Percentiles rank a stretch among this genome's conserved stretches.
Evolutionary conservation across 2,329 filamentous ascomycete genomes (phyloP).

Genomic region (Metarhizium brunneum): DNA sequence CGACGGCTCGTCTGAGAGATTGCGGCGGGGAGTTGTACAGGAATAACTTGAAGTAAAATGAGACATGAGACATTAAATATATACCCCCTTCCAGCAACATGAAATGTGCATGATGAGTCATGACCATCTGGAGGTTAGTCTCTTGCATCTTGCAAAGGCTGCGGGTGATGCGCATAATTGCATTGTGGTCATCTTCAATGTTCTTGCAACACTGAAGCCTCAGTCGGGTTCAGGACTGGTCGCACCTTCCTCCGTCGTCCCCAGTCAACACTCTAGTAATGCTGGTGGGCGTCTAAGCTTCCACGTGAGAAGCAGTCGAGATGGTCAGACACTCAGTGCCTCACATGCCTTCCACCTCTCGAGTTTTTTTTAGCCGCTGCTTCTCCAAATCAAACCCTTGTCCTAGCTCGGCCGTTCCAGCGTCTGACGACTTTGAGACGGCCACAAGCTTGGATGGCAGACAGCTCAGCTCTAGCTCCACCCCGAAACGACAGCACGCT

Average conservation of each 20-base stretch:
- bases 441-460: background rate
- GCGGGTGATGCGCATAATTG: background rate
- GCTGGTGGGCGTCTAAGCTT: background rate
- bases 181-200: background rate
- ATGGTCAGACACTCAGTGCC: background rate
- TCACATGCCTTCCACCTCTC: background rate
- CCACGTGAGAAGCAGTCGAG: background rate
- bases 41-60: slow-evolving; percentile 31
- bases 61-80: background rate
- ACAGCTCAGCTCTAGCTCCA: background rate
- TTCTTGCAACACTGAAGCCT: background rate
- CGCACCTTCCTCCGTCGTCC: background rate
- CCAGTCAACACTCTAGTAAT: background rate
- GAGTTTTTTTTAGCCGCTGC: background rate
- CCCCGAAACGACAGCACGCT: background rate
- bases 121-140: no score
- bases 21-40: slow-evolving; percentile 81
- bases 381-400: background rate
- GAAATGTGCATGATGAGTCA: no score
- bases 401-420: background rate
- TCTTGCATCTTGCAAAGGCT: background rate
- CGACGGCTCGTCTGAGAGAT: slow-evolving; percentile 63
- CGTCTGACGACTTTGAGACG: background rate
- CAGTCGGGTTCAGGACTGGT: background rate
- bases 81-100: background rate